These are phyloP conservation scores for Lathyrus aphaca DNA, from an alignment of 306 rosid genomes.

Conservation along the genomic window DNA sequence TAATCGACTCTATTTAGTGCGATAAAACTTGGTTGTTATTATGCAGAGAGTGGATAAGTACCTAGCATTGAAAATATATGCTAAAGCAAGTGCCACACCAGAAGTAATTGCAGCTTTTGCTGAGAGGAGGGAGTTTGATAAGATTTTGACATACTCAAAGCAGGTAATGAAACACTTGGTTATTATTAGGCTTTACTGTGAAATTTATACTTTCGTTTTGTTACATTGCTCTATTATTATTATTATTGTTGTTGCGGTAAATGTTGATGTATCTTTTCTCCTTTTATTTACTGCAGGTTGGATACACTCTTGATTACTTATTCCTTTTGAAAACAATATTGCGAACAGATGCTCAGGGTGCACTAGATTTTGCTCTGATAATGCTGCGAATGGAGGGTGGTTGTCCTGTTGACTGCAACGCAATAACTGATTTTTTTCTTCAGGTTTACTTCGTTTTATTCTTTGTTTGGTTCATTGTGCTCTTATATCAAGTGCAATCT, in stretches of 20 bases:
- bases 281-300: neutral
- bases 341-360: slow-evolving; percentile 91
- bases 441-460: slow-evolving; percentile 60
- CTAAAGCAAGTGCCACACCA: slow-evolving; percentile 94
- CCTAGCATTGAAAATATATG: slow-evolving; percentile 86
- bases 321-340: slow-evolving; percentile 89
- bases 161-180: slow-evolving; percentile 54
- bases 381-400: slow-evolving; percentile 99
- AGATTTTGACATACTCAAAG: slow-evolving; percentile 84
- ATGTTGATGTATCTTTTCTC: neutral
- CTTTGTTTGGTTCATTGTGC: neutral
- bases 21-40: too few species aligned
- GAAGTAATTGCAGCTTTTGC: slow-evolving; percentile 97
- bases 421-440: slow-evolving; percentile 91
- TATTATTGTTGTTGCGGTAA: neutral
- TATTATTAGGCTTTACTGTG: neutral
- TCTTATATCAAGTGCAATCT: neutral
- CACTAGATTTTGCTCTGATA: slow-evolving; percentile 92
- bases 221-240: neutral
- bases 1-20: too few species aligned
- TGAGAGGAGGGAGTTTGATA: slow-evolving; percentile 92
- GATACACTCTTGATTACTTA: slow-evolving; percentile 34
- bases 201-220: neutral
- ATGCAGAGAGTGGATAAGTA: slow-evolving; percentile 87
- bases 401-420: slow-evolving; percentile 89